Percentiles rank a stretch among this genome's conserved stretches.
phyloP scores from a whole-genome alignment of 2,329 filamentous ascomycete species.

The Xylariaceae sp. region DNA sequence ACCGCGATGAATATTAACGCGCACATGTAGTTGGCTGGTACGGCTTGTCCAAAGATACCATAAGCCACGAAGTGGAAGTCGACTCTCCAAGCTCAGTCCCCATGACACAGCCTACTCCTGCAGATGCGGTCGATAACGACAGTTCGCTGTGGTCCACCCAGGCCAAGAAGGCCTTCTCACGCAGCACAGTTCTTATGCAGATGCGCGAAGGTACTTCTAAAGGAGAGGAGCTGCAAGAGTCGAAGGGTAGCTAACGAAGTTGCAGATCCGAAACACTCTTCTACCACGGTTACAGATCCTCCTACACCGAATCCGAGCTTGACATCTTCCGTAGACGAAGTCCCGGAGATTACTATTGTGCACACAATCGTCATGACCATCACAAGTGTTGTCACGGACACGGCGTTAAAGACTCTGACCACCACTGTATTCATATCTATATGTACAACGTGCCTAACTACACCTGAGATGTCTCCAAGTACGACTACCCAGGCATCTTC shows the following conservation, averaged over 20 bases:
- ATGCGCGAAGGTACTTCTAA: not conserved
- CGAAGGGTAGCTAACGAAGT: not conserved
- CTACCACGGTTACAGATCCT: not conserved
- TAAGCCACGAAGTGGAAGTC: conserved; percentile 8
- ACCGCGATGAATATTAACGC: not conserved
- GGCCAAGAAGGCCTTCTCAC: not conserved
- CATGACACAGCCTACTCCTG: not conserved
- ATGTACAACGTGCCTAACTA: conserved; percentile 4
- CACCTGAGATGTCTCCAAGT: not conserved
- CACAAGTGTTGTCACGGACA: conserved; percentile 21
- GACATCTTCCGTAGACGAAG: not conserved
- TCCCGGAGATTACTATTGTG: conserved; percentile 9
- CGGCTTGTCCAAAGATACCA: conserved; percentile 26
- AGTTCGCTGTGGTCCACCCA: too few species aligned
- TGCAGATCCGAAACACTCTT: not conserved
- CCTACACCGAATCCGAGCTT: not conserved
- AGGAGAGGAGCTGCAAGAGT: not conserved
- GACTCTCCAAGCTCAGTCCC: not conserved
- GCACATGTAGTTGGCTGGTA: conserved; percentile 29
- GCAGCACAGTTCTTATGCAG: not conserved
- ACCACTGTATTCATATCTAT: conserved; percentile 19
- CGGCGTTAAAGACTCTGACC: conserved; percentile 9
- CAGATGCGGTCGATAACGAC: too few species aligned
- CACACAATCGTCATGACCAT: conserved; percentile 20
- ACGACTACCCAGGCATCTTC: not conserved